Evolutionary conservation across 1,284 basidiomycete species (phyloP).

Genomic region (Cryptococcus hybrid): DNA sequence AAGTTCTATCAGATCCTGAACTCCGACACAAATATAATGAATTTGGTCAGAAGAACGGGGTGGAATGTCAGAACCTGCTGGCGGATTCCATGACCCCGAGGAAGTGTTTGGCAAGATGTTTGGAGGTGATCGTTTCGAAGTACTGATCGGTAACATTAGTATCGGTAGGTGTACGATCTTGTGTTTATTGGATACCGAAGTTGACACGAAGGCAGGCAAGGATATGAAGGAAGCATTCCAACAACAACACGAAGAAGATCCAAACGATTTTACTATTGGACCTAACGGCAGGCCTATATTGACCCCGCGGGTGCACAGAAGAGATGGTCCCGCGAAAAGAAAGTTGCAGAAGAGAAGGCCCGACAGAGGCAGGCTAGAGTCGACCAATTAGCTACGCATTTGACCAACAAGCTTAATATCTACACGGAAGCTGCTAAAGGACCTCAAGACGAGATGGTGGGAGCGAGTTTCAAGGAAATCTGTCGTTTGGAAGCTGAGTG

Average conservation of each 20-base stretch:
- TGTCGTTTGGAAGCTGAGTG: conserved; percentile 79
- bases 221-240: conserved; percentile 99
- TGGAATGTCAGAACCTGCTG: conserved; percentile 41
- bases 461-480: conserved; percentile 58
- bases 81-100: conserved; percentile 61
- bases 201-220: conserved; percentile 67
- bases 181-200: not conserved
- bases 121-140: conserved; percentile 56
- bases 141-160: conserved; percentile 54
- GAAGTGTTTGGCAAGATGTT: conserved; percentile 94
- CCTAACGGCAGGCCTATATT: conserved; percentile 55
- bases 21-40: conserved; percentile 93
- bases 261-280: conserved; percentile 33
- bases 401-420: conserved; percentile 83
- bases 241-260: conserved; percentile 71
- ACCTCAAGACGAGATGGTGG: conserved; percentile 63
- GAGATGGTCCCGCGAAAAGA: conserved; percentile 67
- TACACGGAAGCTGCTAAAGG: conserved; percentile 86
- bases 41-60: conserved; percentile 55
- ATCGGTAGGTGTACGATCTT: conserved; percentile 40
- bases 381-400: conserved; percentile 74
- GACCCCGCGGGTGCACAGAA: conserved; percentile 75
- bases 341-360: conserved; percentile 76
- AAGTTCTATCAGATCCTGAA: conserved; percentile 78
- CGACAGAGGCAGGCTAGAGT: conserved; percentile 75